These are phyloP conservation scores for Aspergillus ostianus DNA, from an alignment of 495 filamentous ascomycete genomes.

Conservation along the genomic window DNA sequence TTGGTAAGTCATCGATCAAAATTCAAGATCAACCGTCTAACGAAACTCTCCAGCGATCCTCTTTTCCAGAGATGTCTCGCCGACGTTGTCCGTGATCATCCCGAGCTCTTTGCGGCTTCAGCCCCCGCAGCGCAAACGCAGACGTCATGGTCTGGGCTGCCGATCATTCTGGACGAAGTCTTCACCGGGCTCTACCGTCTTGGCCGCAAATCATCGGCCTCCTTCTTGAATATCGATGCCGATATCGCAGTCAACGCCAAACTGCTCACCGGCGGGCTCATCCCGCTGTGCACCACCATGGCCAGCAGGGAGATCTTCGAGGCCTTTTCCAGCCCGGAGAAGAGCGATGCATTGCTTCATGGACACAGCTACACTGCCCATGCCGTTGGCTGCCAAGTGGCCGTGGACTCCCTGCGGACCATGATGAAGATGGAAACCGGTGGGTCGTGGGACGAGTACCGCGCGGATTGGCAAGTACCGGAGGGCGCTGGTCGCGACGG, in stretches of 20 bases:
- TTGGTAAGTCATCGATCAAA: slow-evolving; percentile 47
- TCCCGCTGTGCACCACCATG: slow-evolving; percentile 70
- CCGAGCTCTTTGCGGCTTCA: slow-evolving; percentile 43
- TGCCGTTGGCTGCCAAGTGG: slow-evolving; percentile 71
- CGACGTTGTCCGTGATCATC: slow-evolving; percentile 56
- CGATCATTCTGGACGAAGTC: slow-evolving; percentile 76
- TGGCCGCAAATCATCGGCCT: slow-evolving; percentile 60
- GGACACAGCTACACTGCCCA: slow-evolving; percentile 83
- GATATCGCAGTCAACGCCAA: slow-evolving; percentile 78
- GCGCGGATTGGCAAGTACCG: slow-evolving; percentile 37
- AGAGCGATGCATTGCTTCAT: slow-evolving; percentile 71
- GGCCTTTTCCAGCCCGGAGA: slow-evolving; percentile 64
- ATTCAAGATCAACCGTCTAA: not conserved
- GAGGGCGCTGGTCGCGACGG: not conserved
- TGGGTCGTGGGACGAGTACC: slow-evolving; percentile 50
- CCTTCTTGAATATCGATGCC: slow-evolving; percentile 61
- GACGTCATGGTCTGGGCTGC: slow-evolving; percentile 63
- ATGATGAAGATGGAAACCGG: slow-evolving; percentile 54
- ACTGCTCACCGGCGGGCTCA: slow-evolving; percentile 70
- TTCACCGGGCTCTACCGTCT: slow-evolving; percentile 81
- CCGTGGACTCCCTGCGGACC: slow-evolving; percentile 53
- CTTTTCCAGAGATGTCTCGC: slow-evolving; percentile 71
- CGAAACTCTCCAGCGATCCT: slow-evolving; percentile 54
- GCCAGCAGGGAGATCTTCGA: slow-evolving; percentile 70
- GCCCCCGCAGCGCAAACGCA: slow-evolving; percentile 6